Conservation (phyloP, 1,284 basidiomycete species). For the Peniophora sp. region DNA sequence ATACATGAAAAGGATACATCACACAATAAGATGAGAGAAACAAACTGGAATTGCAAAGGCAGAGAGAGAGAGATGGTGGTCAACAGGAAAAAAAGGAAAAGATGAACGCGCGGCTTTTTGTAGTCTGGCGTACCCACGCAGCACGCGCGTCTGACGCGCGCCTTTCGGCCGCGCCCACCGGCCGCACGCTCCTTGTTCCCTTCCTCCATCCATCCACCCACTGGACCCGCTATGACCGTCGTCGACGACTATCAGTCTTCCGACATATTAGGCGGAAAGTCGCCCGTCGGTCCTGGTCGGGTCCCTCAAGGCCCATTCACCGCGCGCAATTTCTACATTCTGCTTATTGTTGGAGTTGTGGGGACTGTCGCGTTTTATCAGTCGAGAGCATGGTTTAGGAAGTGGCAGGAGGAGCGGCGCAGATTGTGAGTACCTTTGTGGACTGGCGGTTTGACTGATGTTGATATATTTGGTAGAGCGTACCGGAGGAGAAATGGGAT, state of each 20-base stretch:
- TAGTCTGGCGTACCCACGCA: background rate
- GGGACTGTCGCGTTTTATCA: constrained; percentile 17
- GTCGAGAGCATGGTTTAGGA: no score
- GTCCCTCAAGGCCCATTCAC: constrained; percentile 4
- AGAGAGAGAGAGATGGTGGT: background rate
- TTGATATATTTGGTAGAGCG: constrained; percentile 25
- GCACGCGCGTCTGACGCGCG: background rate
- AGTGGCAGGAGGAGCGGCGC: constrained; percentile 7
- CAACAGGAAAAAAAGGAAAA: background rate
- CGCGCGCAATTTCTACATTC: constrained; percentile 15
- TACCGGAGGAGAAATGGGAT: constrained; percentile 71
- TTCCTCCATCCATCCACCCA: constrained; percentile 11
- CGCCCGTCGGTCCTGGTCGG: constrained; percentile 29
- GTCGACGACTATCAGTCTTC: constrained; percentile 42
- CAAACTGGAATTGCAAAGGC: background rate
- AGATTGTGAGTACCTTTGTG: constrained; percentile 15
- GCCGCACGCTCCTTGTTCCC: constrained; percentile 9
- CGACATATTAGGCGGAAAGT: constrained; percentile 58
- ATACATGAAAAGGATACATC: constrained; percentile 1
- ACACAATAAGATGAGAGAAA: constrained; percentile 1
- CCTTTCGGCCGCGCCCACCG: background rate
- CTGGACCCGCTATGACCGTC: constrained; percentile 27
- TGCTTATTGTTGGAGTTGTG: constrained; percentile 27
- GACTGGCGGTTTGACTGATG: constrained; percentile 2
- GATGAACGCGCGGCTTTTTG: background rate